Conservation (phyloP, 73 alveolate species). For the Uronychia setigera region DNA sequence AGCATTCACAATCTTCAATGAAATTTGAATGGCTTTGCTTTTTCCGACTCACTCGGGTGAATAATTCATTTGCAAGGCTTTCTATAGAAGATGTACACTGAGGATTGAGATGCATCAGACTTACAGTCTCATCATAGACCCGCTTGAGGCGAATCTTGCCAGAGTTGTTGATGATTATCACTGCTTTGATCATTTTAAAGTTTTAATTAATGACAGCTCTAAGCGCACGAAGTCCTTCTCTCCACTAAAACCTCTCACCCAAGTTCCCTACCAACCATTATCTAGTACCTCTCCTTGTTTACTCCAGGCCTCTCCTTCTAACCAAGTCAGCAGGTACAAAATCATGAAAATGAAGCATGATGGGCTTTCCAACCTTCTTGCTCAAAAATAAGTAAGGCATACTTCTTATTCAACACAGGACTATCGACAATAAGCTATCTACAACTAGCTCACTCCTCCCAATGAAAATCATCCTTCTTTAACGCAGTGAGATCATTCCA, state of each 20-base stretch:
- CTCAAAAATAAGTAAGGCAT: background rate
- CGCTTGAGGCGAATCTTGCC: slow-evolving; percentile 87
- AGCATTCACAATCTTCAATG: slow-evolving; percentile 73
- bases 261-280: too few species aligned
- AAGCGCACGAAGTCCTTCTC: background rate
- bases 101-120: slow-evolving; percentile 9
- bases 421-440: background rate
- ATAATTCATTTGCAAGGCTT: slow-evolving; percentile 55
- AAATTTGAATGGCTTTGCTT: slow-evolving; percentile 76
- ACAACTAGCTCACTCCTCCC: background rate
- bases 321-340: background rate
- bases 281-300: background rate
- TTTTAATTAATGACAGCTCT: background rate
- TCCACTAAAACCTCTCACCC: background rate
- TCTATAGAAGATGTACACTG: slow-evolving; percentile 39
- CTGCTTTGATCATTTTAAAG: slow-evolving; percentile 77
- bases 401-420: background rate
- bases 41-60: slow-evolving; percentile 69
- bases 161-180: slow-evolving; percentile 74
- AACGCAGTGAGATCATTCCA: background rate
- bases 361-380: background rate
- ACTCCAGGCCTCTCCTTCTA: background rate
- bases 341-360: background rate
- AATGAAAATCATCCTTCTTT: background rate
- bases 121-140: slow-evolving; percentile 76